These are phyloP conservation scores for Amphibolis antarctica DNA, from an alignment of 106 monocot genomes.

Conservation along the genomic window DNA sequence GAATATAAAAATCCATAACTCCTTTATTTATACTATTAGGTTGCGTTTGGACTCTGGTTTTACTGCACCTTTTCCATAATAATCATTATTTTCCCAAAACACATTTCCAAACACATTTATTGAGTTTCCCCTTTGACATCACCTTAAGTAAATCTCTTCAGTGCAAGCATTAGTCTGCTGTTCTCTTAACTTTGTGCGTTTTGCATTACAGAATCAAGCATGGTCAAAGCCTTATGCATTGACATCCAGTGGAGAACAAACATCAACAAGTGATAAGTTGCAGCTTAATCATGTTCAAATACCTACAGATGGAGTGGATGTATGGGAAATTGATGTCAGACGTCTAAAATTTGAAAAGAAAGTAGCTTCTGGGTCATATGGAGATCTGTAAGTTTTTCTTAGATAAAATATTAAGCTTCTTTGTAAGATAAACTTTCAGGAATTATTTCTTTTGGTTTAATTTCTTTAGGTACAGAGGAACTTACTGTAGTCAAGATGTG, in stretches of 20 bases:
- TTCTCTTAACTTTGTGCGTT: not conserved
- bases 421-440: not conserved
- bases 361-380: slow-evolving; percentile 23
- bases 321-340: slow-evolving; percentile 23
- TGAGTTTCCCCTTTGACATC: no score
- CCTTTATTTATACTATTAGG: no score
- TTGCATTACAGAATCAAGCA: slow-evolving; percentile 11
- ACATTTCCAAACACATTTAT: no score
- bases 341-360: slow-evolving; percentile 14
- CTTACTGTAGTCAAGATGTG: slow-evolving; percentile 85
- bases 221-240: slow-evolving; percentile 5
- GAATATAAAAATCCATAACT: not conserved
- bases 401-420: not conserved
- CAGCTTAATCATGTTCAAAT: slow-evolving; percentile 11
- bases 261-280: slow-evolving; percentile 3
- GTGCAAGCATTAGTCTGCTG: not conserved
- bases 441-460: not conserved
- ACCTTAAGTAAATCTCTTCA: not conserved
- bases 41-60: no score
- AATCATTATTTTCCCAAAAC: no score
- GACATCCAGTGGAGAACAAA: not conserved
- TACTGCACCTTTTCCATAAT: no score
- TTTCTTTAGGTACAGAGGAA: slow-evolving; percentile 53
- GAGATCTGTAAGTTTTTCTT: slow-evolving; percentile 17
- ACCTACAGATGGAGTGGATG: slow-evolving; percentile 20